Conservation (phyloP, 768 basidiomycete genomes). For the Mycena epipterygia region DNA sequence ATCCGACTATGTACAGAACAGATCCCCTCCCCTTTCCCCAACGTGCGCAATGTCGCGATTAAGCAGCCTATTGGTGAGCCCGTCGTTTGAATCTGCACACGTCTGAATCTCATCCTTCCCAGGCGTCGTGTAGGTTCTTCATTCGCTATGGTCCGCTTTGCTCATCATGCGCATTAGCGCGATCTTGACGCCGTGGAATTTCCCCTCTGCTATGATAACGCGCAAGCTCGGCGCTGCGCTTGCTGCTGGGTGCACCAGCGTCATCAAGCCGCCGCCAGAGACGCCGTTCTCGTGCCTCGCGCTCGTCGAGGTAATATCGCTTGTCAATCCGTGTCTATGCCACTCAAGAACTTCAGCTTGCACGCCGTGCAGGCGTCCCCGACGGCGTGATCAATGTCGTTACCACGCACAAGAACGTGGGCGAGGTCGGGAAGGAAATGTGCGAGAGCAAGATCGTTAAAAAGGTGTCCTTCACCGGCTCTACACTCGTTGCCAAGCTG, state of each 20-base stretch:
- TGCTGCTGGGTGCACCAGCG: slow-evolving; percentile 96
- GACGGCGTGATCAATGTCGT: slow-evolving; percentile 96
- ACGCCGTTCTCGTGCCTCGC: slow-evolving; percentile 95
- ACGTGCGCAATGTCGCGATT: slow-evolving; percentile 87
- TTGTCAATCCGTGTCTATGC: not conserved
- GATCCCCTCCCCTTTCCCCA: slow-evolving; percentile 80
- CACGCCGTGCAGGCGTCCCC: slow-evolving; percentile 91
- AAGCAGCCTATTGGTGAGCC: slow-evolving; percentile 90
- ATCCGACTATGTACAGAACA: slow-evolving; percentile 64
- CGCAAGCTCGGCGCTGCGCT: slow-evolving; percentile 92
- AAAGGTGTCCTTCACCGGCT: slow-evolving; percentile 95
- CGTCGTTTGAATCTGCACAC: not conserved
- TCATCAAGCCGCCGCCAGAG: slow-evolving; percentile 96
- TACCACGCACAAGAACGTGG: slow-evolving; percentile 87
- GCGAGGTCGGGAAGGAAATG: slow-evolving; percentile 93
- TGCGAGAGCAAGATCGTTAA: slow-evolving; percentile 89
- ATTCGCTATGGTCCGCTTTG: not conserved
- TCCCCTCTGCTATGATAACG: slow-evolving; percentile 95
- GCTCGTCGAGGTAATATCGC: slow-evolving; percentile 81
- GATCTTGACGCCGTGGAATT: slow-evolving; percentile 92
- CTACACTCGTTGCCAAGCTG: slow-evolving; percentile 83
- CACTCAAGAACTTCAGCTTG: slow-evolving; percentile 64
- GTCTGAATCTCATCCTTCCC: not conserved
- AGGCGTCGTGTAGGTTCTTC: slow-evolving; percentile 56
- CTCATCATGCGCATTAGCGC: slow-evolving; percentile 59